Evolutionary conservation across 257 asterid genomes (phyloP), one percentile per base, ranked within the genome.

Genomic region (Misopates orontium): DNA sequence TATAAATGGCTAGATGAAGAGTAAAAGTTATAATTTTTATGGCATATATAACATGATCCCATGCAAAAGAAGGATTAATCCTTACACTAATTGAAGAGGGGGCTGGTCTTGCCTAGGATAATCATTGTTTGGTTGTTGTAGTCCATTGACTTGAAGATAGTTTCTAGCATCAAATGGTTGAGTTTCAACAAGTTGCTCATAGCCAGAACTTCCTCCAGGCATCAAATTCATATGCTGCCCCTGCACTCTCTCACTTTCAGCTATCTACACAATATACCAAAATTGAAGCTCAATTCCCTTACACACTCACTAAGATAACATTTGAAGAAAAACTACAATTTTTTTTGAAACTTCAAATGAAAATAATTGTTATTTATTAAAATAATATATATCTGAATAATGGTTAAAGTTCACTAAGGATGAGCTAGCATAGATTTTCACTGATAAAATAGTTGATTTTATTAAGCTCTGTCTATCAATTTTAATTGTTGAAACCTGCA

Each of bases 201-300:
- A 84, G 32, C 77, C 88, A 0, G 91, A 83, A 68, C 83, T 87
- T 55, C 93, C 91, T 55, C 93, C 91, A 0, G 97, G 91, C 95
- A 93, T 82, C 85, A 87, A 76, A 72, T 67, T 84, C 93, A 87
- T 85, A 50, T 77, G 81, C 22, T 87, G 89, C 68, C 84, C 78
- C 20, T 83, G 91, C 15, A 72, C 90, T 69, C 95, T 84, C 82
- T 83, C 91, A 22, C 82, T 78, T 77, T 93, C 98, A 78, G 93
- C 87, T 75, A 93, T 87, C 97, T 91, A 60, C 62, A 73, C 19
- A 49, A 41, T 52, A 47, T 22, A 15, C 15, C 20, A 0, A 32
- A 32, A 23, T 0, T 16, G 13, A 23, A 25, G 3, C 17, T 62
- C 36, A 62, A 14, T 45, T 21, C 15, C 5, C 53, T 24, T 44